Percentiles rank a stretch among this genome's conserved stretches.
Evolutionary conservation across 495 filamentous ascomycete species (phyloP).

Genomic region (Xylaria nigripes): DNA sequence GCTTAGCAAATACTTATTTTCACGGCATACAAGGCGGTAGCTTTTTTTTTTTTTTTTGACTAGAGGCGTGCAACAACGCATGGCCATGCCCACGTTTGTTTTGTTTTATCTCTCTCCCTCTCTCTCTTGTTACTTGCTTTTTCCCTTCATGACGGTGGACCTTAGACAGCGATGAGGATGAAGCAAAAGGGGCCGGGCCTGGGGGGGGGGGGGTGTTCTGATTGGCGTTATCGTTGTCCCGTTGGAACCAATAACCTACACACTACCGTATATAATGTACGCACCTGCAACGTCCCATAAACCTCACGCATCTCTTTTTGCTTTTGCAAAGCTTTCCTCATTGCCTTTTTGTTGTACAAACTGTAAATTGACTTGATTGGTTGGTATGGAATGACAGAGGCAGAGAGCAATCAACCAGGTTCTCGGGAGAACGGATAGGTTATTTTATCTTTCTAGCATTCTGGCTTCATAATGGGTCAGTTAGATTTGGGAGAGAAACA

Average conservation of each 20-base stretch:
- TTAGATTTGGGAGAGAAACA: slow-evolving; percentile 11
- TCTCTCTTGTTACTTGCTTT: background rate
- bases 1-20: slow-evolving; percentile 5
- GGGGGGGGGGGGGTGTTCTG: background rate
- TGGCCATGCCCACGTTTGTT: slow-evolving; percentile 18
- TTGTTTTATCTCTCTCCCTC: background rate
- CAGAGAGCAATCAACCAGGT: slow-evolving; percentile 3
- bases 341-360: background rate
- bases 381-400: background rate
- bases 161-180: slow-evolving; percentile 8
- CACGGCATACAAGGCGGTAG: slow-evolving; percentile 13
- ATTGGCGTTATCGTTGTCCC: slow-evolving; percentile 7
- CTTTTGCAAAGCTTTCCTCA: background rate
- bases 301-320: slow-evolving; percentile 6
- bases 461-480: slow-evolving; percentile 6
- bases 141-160: slow-evolving; percentile 7
- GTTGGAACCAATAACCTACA: slow-evolving; percentile 5
- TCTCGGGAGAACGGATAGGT: background rate
- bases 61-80: slow-evolving; percentile 26
- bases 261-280: slow-evolving; percentile 8
- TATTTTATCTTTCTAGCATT: slow-evolving; percentile 2
- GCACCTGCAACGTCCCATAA: slow-evolving; percentile 12
- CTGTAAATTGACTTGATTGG: background rate
- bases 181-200: slow-evolving; percentile 5
- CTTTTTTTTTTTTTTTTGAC: slow-evolving; percentile 21